Conservation (phyloP, 78 protist genomes). For the Protostelium mycophagum region DNA sequence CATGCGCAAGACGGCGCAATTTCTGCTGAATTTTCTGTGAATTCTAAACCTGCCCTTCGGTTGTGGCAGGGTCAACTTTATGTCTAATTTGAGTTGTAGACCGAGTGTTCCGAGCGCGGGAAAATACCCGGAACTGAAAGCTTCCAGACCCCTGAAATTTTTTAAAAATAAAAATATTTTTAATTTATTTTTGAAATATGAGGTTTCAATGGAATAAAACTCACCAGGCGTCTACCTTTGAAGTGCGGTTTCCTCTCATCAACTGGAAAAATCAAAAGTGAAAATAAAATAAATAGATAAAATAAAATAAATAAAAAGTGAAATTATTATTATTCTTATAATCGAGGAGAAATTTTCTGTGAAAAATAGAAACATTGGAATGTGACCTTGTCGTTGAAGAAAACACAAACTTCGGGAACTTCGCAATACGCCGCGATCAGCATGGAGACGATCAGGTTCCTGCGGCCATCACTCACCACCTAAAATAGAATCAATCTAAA, state of each 20-base stretch:
- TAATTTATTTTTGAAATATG: conserved; percentile 35
- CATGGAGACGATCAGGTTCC: conserved; percentile 66
- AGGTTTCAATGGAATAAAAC: neutral
- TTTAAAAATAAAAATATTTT: neutral
- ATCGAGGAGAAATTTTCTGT: no score
- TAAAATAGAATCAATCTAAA: neutral
- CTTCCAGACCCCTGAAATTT: conserved; percentile 20
- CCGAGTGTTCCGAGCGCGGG: conserved; percentile 51
- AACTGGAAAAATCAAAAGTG: no score
- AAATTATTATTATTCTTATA: no score
- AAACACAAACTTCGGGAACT: conserved; percentile 61
- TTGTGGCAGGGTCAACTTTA: conserved; percentile 31
- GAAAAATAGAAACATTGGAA: no score
- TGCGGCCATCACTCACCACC: conserved; percentile 26
- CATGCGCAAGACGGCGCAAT: conserved; percentile 50
- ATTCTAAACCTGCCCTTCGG: conserved; percentile 50
- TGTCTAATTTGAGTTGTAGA: conserved; percentile 35
- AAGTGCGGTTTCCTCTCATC: conserved; percentile 35
- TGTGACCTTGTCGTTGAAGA: conserved; percentile 60
- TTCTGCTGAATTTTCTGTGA: conserved; percentile 18
- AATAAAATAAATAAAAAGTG: no score
- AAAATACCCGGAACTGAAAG: conserved; percentile 55
- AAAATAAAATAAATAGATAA: no score
- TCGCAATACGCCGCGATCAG: conserved; percentile 65
- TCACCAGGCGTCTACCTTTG: conserved; percentile 46